Base-by-base conservation (phyloP, 2,329 filamentous ascomycete genomes). In the Ophiostoma ulmi region DNA sequence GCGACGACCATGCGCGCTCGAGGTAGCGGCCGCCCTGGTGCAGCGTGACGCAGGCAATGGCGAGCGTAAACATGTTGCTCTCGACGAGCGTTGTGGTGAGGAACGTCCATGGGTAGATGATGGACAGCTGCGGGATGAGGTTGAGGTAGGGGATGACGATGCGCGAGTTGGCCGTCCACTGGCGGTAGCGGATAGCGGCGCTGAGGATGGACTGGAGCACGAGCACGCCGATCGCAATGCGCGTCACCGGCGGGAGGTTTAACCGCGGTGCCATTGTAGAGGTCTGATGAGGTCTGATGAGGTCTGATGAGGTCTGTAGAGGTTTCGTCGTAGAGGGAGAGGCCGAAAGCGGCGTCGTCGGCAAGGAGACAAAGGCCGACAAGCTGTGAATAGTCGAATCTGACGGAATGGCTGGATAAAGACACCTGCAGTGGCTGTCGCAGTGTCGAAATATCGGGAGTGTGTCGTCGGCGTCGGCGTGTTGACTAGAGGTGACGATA, bases 1-100 rank as follows among this genome's bases (percentile, higher is more conserved):
- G 87, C 36, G 92, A 94, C 41, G 93, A 94, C 95, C 94, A 99
- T 44, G 95, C 94, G 77, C 95, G 86, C 85, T 99, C 95, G 31
- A 99, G 87, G 80, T 99, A 99, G 76, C 93, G 89, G 11, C 95
- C 95, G 70, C 94, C 94, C 82, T 97, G 92, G 80, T 94, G 97
- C 70, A 98, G 81, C 0, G 94, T 94, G 63, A 90, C 83, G 38
- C 86, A 89, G 67, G 92, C 93, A 71, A 97, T 88, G 36, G 87
- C 81, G 63, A 97, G 84, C 13, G 93, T 97, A 77, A 97, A 91
- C 76, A 98, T 84, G 79, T 98, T 98, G 80, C 92, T 91, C 82
- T 99, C 95, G 67, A 97, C 93, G 71, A 97, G 86, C 0, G 93
- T 92, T 1, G 93, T 91, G 2, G 92, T 91, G 70, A 96, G 76